Evolutionary conservation across 495 filamentous ascomycete species (phyloP).

Genomic region (Xylaria longipes): DNA sequence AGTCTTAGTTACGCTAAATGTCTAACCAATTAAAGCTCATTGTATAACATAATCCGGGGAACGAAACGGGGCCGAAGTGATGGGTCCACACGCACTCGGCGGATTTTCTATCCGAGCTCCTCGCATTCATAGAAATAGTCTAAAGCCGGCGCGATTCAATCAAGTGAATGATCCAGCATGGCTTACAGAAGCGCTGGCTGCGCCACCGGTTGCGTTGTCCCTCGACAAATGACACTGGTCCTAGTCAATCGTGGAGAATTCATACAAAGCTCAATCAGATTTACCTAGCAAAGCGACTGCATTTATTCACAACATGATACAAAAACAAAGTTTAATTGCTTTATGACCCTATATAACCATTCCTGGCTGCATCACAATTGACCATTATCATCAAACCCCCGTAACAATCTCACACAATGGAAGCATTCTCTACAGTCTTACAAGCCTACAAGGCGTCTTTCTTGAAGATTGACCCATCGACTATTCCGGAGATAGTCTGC

Average conservation of each 20-base stretch:
- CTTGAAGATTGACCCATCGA: background rate
- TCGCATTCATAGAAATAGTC: background rate
- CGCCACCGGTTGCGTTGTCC: background rate
- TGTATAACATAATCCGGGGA: too few species aligned
- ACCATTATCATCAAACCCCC: background rate
- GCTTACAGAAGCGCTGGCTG: background rate
- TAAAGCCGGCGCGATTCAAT: background rate
- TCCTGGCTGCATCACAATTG: background rate
- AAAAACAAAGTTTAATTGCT: background rate
- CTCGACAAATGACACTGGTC: background rate
- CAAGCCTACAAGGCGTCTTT: background rate
- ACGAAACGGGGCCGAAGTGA: too few species aligned
- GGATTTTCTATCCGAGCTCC: background rate
- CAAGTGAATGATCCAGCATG: background rate
- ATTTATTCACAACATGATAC: background rate
- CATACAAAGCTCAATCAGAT: too few species aligned
- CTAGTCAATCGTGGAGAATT: background rate
- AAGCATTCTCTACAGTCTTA: background rate
- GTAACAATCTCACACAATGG: background rate
- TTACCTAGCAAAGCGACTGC: too few species aligned
- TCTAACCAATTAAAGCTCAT: too few species aligned
- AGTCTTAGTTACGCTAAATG: too few species aligned
- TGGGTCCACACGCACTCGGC: too few species aligned
- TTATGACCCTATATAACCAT: background rate
- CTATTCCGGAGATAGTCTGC: conserved; percentile 1